phyloP scores from a whole-genome alignment of 2,329 filamentous ascomycete genomes.

The Calycina marina region DNA sequence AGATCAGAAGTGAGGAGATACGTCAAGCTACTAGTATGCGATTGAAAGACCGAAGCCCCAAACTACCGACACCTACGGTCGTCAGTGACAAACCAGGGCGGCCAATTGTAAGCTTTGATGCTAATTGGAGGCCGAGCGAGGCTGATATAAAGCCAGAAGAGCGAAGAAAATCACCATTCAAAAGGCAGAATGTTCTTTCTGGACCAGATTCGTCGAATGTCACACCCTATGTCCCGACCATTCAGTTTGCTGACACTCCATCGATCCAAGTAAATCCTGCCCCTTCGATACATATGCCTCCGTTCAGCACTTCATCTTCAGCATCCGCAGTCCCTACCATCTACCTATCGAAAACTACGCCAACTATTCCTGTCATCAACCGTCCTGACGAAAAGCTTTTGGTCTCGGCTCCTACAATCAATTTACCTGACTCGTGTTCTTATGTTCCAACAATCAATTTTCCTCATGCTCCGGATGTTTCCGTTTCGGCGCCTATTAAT shows the following conservation, averaged over 20 bases:
- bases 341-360: conserved; percentile 13
- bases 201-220: conserved; percentile 16
- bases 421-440: conserved; percentile 25
- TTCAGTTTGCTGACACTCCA: conserved; percentile 27
- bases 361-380: conserved; percentile 18
- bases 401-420: conserved; percentile 23
- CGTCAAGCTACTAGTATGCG: conserved; percentile 80
- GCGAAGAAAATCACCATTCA: conserved; percentile 19
- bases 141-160: conserved; percentile 53
- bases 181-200: conserved; percentile 16
- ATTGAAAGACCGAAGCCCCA: conserved; percentile 72
- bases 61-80: conserved; percentile 74
- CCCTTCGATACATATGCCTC: conserved; percentile 31
- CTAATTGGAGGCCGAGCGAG: conserved; percentile 54
- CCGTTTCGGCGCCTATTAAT: conserved; percentile 20
- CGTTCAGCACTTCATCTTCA: no score
- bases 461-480: conserved; percentile 17
- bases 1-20: conserved; percentile 78
- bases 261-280: conserved; percentile 30
- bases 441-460: conserved; percentile 31
- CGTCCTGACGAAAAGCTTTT: no score
- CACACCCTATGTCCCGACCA: conserved; percentile 22
- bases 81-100: conserved; percentile 83
- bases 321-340: no score
- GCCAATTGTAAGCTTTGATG: conserved; percentile 95